Evolutionary conservation across 352 stramenopile genomes (phyloP).

Genomic region (Globisporangium polare): DNA sequence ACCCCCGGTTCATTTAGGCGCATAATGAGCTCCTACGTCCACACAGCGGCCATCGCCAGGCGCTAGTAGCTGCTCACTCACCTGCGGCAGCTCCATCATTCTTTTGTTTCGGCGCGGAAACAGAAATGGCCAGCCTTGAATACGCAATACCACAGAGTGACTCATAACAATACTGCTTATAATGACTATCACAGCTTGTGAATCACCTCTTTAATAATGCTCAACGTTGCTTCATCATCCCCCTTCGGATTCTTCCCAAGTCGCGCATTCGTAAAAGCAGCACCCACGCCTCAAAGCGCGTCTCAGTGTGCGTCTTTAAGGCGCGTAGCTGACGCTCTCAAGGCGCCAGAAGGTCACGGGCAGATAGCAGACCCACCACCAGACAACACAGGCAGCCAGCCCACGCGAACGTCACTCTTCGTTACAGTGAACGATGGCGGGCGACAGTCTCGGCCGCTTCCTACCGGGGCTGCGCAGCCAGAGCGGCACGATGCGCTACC

Average conservation of each 20-base stretch:
- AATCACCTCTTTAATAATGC: no score
- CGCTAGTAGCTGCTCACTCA: not conserved
- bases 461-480: constrained; percentile 67
- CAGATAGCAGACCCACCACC: not conserved
- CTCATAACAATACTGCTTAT: no score
- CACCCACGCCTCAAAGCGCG: not conserved
- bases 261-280: no score
- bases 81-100: constrained; percentile 7
- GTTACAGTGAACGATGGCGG: constrained; percentile 5
- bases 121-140: not conserved
- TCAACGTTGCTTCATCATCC: not conserved
- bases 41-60: not conserved
- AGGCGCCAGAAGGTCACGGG: no score
- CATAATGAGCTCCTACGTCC: not conserved
- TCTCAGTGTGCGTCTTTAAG: not conserved
- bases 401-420: no score
- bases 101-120: not conserved
- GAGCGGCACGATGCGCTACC: constrained; percentile 57
- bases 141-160: not conserved
- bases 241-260: no score
- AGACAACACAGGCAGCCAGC: not conserved
- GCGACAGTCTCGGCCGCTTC: constrained; percentile 69
- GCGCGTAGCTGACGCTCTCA: not conserved
- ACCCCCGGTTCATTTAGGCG: no score
- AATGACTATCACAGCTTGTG: no score